Conservation (phyloP, 78 protist species). For the Dictyostelium brefeldianum region DNA sequence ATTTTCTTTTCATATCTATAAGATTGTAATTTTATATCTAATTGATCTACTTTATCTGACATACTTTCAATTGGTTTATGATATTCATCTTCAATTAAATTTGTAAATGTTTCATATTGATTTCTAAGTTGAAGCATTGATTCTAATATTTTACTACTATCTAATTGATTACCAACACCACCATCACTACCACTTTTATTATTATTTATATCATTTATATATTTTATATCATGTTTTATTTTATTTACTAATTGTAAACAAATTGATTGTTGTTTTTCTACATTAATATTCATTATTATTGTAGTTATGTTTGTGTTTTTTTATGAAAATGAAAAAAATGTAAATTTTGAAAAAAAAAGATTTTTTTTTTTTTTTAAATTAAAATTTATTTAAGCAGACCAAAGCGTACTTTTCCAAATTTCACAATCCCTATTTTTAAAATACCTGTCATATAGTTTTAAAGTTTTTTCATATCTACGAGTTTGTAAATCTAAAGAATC, state of each 20-base stretch:
- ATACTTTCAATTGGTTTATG: not conserved
- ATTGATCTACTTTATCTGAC: not conserved
- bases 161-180: not conserved
- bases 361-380: too few relatives aligned
- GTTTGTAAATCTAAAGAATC: not conserved
- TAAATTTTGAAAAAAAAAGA: not conserved
- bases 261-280: not conserved
- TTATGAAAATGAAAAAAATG: not conserved
- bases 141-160: not conserved
- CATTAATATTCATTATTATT: not conserved
- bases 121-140: slow-evolving; percentile 1
- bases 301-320: not conserved
- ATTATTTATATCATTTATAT: not conserved
- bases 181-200: not conserved
- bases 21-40: not conserved
- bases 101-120: not conserved
- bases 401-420: not conserved
- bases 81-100: not conserved
- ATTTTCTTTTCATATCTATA: slow-evolving; percentile 18
- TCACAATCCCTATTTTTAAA: not conserved
- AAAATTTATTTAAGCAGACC: too few relatives aligned
- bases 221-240: not conserved
- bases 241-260: not conserved
- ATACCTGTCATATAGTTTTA: not conserved
- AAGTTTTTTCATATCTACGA: not conserved